Conservation (phyloP, 78 protist genomes). For the Neovahlkampfia damariscottae region DNA sequence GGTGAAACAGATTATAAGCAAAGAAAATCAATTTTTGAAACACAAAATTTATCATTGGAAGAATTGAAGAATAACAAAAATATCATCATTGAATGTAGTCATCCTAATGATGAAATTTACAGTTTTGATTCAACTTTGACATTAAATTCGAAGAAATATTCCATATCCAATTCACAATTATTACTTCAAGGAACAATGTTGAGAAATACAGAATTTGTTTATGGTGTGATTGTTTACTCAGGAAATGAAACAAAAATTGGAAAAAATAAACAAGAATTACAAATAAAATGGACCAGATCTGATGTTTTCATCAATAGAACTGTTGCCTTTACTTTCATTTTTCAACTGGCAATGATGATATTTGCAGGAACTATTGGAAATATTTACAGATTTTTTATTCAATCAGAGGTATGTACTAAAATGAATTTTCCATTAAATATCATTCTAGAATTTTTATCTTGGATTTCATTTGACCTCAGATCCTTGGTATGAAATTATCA, state of each 20-base stretch:
- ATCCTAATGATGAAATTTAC: conserved; percentile 39
- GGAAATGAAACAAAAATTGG: conserved; percentile 71
- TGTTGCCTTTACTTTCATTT: not conserved
- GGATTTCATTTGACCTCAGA: not conserved
- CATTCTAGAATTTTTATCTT: not conserved
- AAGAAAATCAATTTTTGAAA: not conserved
- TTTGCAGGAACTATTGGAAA: too few species aligned
- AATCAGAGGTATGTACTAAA: not conserved
- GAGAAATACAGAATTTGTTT: conserved; percentile 34
- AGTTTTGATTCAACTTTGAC: conserved; percentile 35
- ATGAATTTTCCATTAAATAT: not conserved
- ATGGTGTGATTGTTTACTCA: conserved; percentile 56
- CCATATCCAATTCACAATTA: conserved; percentile 13
- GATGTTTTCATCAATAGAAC: not conserved
- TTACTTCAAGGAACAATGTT: conserved; percentile 28
- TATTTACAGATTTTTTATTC: too few species aligned
- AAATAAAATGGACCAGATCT: not conserved
- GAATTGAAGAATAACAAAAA: not conserved
- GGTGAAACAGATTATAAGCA: conserved; percentile 61
- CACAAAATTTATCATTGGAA: not conserved
- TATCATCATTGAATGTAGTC: conserved; percentile 35
- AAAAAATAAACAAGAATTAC: conserved; percentile 20
- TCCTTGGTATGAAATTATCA: not conserved
- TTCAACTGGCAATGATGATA: too few species aligned
- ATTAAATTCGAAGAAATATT: not conserved